Percentiles rank a stretch among this genome's conserved stretches.
Evolutionary conservation across 192 early-diverging fungal species (phyloP).

Genomic region (Linnemannia hyalina): DNA sequence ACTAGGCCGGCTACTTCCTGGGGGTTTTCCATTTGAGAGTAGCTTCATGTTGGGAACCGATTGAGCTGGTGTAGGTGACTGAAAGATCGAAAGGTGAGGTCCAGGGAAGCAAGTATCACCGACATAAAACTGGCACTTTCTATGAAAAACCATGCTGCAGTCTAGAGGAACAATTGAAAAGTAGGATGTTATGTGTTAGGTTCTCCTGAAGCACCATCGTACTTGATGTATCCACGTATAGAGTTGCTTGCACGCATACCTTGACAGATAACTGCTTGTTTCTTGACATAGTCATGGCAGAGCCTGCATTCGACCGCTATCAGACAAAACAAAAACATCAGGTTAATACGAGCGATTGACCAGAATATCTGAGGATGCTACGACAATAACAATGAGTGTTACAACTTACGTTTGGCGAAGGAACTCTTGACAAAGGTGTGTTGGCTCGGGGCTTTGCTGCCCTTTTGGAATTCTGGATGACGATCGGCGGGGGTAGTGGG

Average conservation of each 20-base stretch:
- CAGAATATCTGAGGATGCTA: neutral
- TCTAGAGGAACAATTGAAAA: constrained; percentile 4
- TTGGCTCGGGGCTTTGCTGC: constrained; percentile 35
- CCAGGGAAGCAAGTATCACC: constrained; percentile 54
- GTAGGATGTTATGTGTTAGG: neutral
- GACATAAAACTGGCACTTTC: constrained; percentile 42
- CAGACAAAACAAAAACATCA: neutral
- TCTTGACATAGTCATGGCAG: constrained; percentile 61
- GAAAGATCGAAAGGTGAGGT: constrained; percentile 45
- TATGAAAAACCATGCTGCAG: constrained; percentile 52
- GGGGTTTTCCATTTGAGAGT: constrained; percentile 18
- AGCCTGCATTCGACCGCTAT: constrained; percentile 66
- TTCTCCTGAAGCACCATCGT: no score
- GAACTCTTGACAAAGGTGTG: constrained; percentile 71
- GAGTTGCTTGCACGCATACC: constrained; percentile 36
- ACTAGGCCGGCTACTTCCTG: constrained; percentile 31
- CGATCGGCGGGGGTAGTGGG: constrained; percentile 17
- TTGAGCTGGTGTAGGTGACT: constrained; percentile 26
- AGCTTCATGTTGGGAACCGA: constrained; percentile 42
- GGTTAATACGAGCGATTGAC: neutral
- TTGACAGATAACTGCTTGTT: constrained; percentile 69
- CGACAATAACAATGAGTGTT: neutral
- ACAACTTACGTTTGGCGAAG: constrained; percentile 66
- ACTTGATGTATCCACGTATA: neutral
- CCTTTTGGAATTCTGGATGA: constrained; percentile 29